Evolutionary conservation across 116 monocot genomes (phyloP).

Genomic region (Cymodocea nodosa): DNA sequence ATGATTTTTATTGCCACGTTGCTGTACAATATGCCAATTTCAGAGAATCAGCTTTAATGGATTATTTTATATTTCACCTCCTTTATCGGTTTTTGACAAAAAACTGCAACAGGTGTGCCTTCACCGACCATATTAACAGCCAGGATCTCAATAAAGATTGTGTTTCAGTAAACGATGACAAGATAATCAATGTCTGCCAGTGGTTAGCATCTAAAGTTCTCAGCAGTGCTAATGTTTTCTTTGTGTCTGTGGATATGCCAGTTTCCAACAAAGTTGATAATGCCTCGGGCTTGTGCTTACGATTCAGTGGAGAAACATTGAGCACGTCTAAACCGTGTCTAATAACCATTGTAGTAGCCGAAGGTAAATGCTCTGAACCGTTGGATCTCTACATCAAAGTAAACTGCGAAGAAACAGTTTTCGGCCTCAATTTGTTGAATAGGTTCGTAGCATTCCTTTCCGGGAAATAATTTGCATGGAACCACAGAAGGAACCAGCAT

Average conservation of each 20-base stretch:
- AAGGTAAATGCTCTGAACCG: slow-evolving; percentile 53
- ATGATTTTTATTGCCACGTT: no score
- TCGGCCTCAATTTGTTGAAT: slow-evolving; percentile 85
- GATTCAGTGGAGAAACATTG: slow-evolving; percentile 66
- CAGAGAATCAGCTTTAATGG: no score
- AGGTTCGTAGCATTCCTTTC: slow-evolving; percentile 53
- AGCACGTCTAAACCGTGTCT: slow-evolving; percentile 71
- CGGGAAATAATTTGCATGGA: neutral
- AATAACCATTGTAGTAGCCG: slow-evolving; percentile 27
- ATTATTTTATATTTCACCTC: neutral
- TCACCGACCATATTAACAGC: slow-evolving; percentile 44
- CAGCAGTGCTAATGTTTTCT: slow-evolving; percentile 55
- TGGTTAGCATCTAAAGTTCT: slow-evolving; percentile 67
- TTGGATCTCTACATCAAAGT: slow-evolving; percentile 62
- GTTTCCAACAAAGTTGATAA: slow-evolving; percentile 51
- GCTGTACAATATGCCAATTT: no score
- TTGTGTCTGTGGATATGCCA: slow-evolving; percentile 79
- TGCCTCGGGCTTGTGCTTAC: slow-evolving; percentile 55
- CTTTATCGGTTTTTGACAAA: slow-evolving; percentile 7
- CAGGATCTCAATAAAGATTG: slow-evolving; percentile 12
- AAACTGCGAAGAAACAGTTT: slow-evolving; percentile 87
- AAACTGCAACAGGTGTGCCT: slow-evolving; percentile 41
- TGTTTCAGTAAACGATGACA: slow-evolving; percentile 27
- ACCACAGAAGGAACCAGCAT: neutral
- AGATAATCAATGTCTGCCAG: slow-evolving; percentile 35